Base-by-base conservation (phyloP, 495 filamentous ascomycete genomes). In the Neurospora pannonica region DNA sequence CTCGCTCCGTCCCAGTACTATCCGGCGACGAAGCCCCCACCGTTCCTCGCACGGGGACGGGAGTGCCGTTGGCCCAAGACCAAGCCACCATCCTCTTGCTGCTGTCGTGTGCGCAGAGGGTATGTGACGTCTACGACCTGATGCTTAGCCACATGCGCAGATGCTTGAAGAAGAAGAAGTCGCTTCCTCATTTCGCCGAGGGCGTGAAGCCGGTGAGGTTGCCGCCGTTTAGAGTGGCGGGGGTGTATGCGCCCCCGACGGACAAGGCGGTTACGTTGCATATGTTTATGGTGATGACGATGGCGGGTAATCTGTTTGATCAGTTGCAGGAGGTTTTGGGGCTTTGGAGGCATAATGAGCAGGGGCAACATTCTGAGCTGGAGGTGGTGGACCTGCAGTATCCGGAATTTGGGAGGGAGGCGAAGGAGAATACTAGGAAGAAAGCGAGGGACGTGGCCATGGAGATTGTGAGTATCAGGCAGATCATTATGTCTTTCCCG, bases 231-330 rank as follows among this genome's bases (percentile, higher is more conserved):
- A 70, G 70, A 15, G 69, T 72, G 19, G n/a, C n/a, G 0, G 70
- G 70, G 10, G 28, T 17, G 13, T 74, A 24, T 48, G 70, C 70
- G n/a, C 48, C 73, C 3, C 70, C 73, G 4, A 43, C 28, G 17
- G 70, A 48, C 1, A 60, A 48, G 37, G 38, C 70, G 3, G 38
- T 70, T 8, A 24, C 70, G 2, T 43, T 75, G 73, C 73, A 75
- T 24, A 75, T 75, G 70, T 31, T 72, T 15, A 75, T 72, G 24
- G 46, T 75, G 19, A 43, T 75, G 31, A 19, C 72, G n/a, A 75
- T 75, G 73, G 73, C 73, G 1, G 42, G 70, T 13, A 71, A 75
- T 36, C 38, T 75, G 71, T 75, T 75, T 42, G 73, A 75, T 24
- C 73, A 75, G 70, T 24, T 75, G 11, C 71, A 75, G 31, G 70